A percentile compares a stretch with the other conserved stretches of the same genome.
These are phyloP conservation scores for Wickerhamomyces sp. DNA, from an alignment of 1,139 yeast species.

Conservation along the genomic window DNA sequence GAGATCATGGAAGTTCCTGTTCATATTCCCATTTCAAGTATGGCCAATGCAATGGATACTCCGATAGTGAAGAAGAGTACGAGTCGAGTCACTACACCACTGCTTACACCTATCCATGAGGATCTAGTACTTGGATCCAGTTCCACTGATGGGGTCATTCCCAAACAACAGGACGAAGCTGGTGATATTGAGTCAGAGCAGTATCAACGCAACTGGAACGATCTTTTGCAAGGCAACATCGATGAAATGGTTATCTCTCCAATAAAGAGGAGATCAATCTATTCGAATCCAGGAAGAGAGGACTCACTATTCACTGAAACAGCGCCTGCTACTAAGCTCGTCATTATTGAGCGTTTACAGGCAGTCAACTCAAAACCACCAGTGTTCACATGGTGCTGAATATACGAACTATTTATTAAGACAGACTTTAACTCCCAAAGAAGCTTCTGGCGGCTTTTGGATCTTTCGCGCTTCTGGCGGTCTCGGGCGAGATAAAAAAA, in stretches of 20 bases:
- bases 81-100: not conserved
- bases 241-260: constrained; percentile 14
- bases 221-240: constrained; percentile 25
- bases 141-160: not conserved
- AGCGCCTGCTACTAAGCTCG: constrained; percentile 31
- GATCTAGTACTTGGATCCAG: not conserved
- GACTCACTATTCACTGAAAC: not conserved
- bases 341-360: constrained; percentile 59
- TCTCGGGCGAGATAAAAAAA: too few relatives aligned
- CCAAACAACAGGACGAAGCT: not conserved
- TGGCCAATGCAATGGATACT: constrained; percentile 32
- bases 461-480: too few relatives aligned
- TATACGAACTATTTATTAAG: not conserved
- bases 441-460: too few relatives aligned
- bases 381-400: constrained; percentile 65
- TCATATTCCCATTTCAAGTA: constrained; percentile 28
- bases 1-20: constrained; percentile 58
- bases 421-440: too few relatives aligned
- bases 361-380: constrained; percentile 55
- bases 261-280: not conserved
- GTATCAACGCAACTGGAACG: constrained; percentile 26
- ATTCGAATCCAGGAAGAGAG: constrained; percentile 5
- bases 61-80: constrained; percentile 14
- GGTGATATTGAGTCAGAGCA: constrained; percentile 5
- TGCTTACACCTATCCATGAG: constrained; percentile 8